Base-by-base conservation (phyloP, 148 eudicot species). In the Rhododendron griersonianum region DNA sequence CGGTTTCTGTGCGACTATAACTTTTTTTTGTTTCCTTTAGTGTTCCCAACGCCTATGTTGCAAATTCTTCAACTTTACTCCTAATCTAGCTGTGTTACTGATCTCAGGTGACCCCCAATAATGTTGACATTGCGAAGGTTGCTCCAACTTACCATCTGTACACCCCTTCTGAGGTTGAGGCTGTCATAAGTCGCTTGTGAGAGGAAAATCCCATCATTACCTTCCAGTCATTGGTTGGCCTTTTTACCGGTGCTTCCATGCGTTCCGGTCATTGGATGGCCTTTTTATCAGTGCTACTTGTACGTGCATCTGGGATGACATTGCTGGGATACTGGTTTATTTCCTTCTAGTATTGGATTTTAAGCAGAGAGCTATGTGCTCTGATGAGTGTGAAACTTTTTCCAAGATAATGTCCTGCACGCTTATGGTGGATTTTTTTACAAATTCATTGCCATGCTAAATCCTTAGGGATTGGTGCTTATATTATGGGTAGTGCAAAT, bases 61-160 rank as follows among this genome's bases (percentile, higher is more conserved):
- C 16, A 23, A 76, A 37, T 9, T 51, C 37, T 83, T 83, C 13
- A 14, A 35, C 1, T 37, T 15, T 48, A 51, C 44, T 39, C 6
- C 16, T 84, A 55, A 80, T 53, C 39, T 21, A 44, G 61, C 21
- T 23, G 59, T 47, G 59, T 69, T 81, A 75, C 84, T 86, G 48
- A 35, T 83, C 57, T 80, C 92, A 97, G 99, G 98, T 97, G 78
- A 95, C 99, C 4, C 98, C 99, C 14, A 98, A 95, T 90, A 95
- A 98, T 81, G 99, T 98, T 25, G 99, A 98, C 90, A 95, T 98
- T 81, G 98, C 98, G 2, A 98, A 90, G 92, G 99, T 98, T 44
- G 91, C 98, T 51, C 98, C 99, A 44, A 90, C 91, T 63, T 98
- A 98, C 91, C 99, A 98, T 89, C 89, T 98, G 75, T 98, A 98